phyloP scores from a whole-genome alignment of 2,329 filamentous ascomycete genomes.

The Xylaria multiplex region DNA sequence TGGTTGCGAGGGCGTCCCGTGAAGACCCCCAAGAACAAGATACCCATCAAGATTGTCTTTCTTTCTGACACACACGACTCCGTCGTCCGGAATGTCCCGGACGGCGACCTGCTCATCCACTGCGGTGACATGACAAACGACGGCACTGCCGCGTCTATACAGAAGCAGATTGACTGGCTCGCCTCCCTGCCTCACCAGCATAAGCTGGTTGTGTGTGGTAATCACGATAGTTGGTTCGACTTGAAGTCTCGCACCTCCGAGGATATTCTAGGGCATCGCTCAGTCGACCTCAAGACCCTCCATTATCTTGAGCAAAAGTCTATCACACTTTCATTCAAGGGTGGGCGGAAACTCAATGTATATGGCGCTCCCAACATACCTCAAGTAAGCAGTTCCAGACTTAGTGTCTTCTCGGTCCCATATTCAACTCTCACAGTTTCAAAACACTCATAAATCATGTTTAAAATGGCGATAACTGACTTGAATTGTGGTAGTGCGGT shows the following conservation, averaged over 20 bases:
- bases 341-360: slow-evolving; percentile 70
- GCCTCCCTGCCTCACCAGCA: slow-evolving; percentile 76
- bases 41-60: slow-evolving; percentile 80
- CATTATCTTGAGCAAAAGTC: slow-evolving; percentile 79
- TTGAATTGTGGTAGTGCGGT: slow-evolving; percentile 60
- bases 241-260: slow-evolving; percentile 65
- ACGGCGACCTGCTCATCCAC: slow-evolving; percentile 88
- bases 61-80: slow-evolving; percentile 88
- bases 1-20: slow-evolving; percentile 74
- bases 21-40: slow-evolving; percentile 62
- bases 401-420: no score
- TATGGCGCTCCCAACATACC: slow-evolving; percentile 88
- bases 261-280: slow-evolving; percentile 62
- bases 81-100: slow-evolving; percentile 68
- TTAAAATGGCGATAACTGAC: no score
- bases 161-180: slow-evolving; percentile 87
- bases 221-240: slow-evolving; percentile 91
- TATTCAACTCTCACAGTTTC: no score
- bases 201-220: slow-evolving; percentile 86
- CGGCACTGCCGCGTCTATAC: slow-evolving; percentile 78
- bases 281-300: slow-evolving; percentile 73
- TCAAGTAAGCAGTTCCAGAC: slow-evolving; percentile 42
- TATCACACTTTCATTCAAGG: slow-evolving; percentile 70
- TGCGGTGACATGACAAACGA: slow-evolving; percentile 84
- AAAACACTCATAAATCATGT: no score